Evolutionary conservation across 176 grass and related monocot genomes (phyloP).

Genomic region (Miscanthus lutarioriparius): DNA sequence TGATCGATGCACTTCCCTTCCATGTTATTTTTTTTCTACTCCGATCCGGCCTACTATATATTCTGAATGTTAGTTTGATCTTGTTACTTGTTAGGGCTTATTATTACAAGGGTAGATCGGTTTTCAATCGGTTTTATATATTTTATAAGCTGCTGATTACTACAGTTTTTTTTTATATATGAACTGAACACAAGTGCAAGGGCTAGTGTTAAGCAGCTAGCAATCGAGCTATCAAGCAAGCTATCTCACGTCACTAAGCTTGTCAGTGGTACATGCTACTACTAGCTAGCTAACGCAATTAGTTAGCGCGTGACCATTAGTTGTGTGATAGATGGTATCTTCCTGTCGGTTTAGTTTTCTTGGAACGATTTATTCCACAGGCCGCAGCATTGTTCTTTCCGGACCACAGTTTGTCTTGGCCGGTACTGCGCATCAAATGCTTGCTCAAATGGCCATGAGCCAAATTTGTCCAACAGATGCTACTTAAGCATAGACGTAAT

Average conservation of each 20-base stretch:
- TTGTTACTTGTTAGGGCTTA: no score
- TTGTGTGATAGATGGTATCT: background rate
- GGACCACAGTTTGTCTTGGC: slow-evolving; percentile 38
- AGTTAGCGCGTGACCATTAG: background rate
- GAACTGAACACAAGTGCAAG: background rate
- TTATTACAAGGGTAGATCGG: no score
- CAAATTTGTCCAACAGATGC: background rate
- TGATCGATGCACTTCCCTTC: background rate
- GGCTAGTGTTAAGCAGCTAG: background rate
- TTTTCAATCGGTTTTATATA: no score
- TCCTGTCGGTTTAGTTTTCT: background rate
- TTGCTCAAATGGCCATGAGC: slow-evolving; percentile 25
- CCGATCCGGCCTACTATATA: no score
- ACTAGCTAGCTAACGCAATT: background rate
- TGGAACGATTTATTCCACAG: slow-evolving; percentile 15
- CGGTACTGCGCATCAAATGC: slow-evolving; percentile 31
- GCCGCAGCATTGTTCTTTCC: background rate
- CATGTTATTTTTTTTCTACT: no score
- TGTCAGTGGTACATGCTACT: background rate
- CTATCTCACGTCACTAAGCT: background rate
- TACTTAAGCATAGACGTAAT: slow-evolving; percentile 21
- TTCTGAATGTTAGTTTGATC: background rate
- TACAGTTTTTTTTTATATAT: no score
- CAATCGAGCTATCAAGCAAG: background rate
- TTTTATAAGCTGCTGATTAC: no score